Conservation (phyloP, 2,329 filamentous ascomycete genomes). For the Ophiostoma novo-ulmi region DNA sequence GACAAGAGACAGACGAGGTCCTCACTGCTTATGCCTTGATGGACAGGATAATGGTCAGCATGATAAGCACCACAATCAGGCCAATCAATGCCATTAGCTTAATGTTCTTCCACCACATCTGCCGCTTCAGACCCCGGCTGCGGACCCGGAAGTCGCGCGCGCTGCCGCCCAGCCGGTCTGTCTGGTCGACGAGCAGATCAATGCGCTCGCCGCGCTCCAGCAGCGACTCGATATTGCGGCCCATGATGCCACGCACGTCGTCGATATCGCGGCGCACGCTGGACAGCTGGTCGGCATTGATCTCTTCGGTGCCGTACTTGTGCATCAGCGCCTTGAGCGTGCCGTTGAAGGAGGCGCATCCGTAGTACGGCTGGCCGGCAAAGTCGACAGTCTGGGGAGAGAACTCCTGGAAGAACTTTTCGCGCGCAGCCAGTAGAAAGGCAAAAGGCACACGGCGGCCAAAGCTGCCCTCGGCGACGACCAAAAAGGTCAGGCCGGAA, state of each 20-base stretch:
- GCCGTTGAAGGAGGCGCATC: constrained; percentile 79
- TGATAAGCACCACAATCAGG: constrained; percentile 60
- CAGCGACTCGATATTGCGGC: constrained; percentile 85
- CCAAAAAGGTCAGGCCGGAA: constrained; percentile 84
- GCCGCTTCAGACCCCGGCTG: constrained; percentile 76
- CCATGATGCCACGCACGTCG: constrained; percentile 88
- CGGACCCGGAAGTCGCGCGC: constrained; percentile 86
- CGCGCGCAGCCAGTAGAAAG: constrained; percentile 85
- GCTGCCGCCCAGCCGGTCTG: constrained; percentile 80
- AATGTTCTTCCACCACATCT: constrained; percentile 99
- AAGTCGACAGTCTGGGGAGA: constrained; percentile 65
- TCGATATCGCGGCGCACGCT: constrained; percentile 88
- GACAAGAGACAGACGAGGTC: not conserved
- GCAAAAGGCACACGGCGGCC: constrained; percentile 88
- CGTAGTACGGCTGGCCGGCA: constrained; percentile 75
- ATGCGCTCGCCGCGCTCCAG: constrained; percentile 89
- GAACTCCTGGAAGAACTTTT: constrained; percentile 73
- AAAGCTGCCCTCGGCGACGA: constrained; percentile 74
- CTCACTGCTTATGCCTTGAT: constrained; percentile 36
- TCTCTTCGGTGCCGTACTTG: constrained; percentile 70
- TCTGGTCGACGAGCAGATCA: constrained; percentile 93
- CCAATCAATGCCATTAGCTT: constrained; percentile 80
- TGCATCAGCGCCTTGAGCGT: constrained; percentile 73
- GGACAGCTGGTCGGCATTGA: constrained; percentile 70
- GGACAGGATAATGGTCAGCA: constrained; percentile 52